Evolutionary conservation across 306 rosid genomes (phyloP), one percentile per base, ranked within the genome.

Genomic region (Acacia confusa): DNA sequence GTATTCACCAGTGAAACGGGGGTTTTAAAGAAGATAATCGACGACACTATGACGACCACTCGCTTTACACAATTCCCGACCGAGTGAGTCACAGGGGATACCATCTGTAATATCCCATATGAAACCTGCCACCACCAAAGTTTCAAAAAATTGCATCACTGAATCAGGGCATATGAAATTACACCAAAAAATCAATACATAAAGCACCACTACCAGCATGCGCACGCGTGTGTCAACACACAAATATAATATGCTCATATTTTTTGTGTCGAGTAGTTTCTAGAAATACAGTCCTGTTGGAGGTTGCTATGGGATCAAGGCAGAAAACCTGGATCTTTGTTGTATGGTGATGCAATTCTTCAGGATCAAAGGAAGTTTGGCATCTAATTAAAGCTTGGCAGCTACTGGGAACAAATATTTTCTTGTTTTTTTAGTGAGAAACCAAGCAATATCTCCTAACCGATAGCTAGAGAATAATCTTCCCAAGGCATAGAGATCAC

Each of bases 1-100:
- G 90, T 32, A 66, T 91, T 93, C 2, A 84, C 38, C 12, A 80
- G 85, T 0, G 90, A 83, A 76, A 90, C 87, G 0, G 85, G 87
- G 47, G 84, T 91, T 82, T 85, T 90, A 83, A 93, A 91, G 92
- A 93, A 88, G 80, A 93, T 74, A 70, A 93, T 89, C 0, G 96
- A 86, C 65, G 97, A 89, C 50, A 84, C 86, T 17, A 93, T 90
- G 72, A 93, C 88, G 17, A 90, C 90, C 81, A 90, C 88, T 13
- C 97, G 96, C 85, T 93, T 91, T 74, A 82, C 88, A 66, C 96
- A 88, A 68, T 91, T 93, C 55, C 92, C 97, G 4, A 93, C 96
- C 0, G 97, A 88, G 72, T 93, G 97, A 19, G 86, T 88, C 67
- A 93, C 91, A 1, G 97, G 92, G 32, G 97, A 91, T 12, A 93